Evolutionary conservation across 176 grass and related monocot species (phyloP), one percentile per base, ranked within the genome.

Genomic region (Carex cristatella): DNA sequence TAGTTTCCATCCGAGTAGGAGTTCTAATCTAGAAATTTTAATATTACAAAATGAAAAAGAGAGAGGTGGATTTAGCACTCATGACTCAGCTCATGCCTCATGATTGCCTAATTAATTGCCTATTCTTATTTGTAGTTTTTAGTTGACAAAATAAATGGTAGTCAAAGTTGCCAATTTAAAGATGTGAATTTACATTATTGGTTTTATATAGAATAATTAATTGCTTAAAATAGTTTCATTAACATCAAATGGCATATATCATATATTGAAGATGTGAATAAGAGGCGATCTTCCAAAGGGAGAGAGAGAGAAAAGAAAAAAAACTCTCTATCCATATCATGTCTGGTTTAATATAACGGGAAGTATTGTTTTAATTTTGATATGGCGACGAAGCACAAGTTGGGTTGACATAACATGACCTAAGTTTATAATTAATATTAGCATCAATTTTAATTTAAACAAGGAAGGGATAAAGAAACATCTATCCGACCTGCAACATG

Each of bases 401-500:
- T n/a, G 72, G 72, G 14, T 55, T 51, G 16, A n/a, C 46, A 77
- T 77, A 77, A 27, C 72, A 77, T 51, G n/a, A 49, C 33, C n/a
- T 10, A 11, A 27, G 7, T 46, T 10, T 44, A 55, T 77, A 4
- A 56, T 51, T 77, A 77, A 28, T 51, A 6, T 54, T 27, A 54
- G 46, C 16, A 77, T 77, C 3, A 51, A 77, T 55, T 57, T 79
- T 57, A 60, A 79, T 37, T 38, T 38, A 33, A 65, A 65, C 27
- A 65, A 55, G 18, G 33, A 46, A 79, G 54, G 76, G 42, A 79
- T 79, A 79, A 79, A 79, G 76, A 79, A 79, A 79, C 54, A 54
- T 79, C 54, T 19, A 79, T 60, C 76, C 76, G 76, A 79, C 76
- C 76, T 79, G 76, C 76, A 79, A 79, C 76, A 79, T 79, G 76